Evolutionary conservation across 2,329 filamentous ascomycete species (phyloP), one percentile per base, ranked within the genome.

Genomic region (Penicillium sp.): DNA sequence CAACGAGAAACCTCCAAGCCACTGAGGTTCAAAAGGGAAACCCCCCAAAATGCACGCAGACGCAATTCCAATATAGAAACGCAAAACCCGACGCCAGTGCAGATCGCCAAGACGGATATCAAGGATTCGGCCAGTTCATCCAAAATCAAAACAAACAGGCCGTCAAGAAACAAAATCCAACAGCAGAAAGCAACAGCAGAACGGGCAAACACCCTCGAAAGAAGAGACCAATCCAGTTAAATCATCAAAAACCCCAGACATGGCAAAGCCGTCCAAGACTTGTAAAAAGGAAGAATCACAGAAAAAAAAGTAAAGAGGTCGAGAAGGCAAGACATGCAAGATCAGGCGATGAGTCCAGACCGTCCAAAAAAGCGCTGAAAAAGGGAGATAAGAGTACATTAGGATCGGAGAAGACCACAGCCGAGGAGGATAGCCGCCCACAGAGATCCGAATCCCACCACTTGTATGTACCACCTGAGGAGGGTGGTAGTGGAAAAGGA

Each of bases 61-160:
- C 63, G 59, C 58, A 66, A 60, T 64, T 63, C 59, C 62, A 64
- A 63, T 61, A 31, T 31, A 31, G 20, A 70, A 66, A 60, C 43
- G 69, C 63, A 61, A 66, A 70, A 48, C 68, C 69, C 58, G 65
- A 72, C 72, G 71, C 72, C 72, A 65, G 66, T 63, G 64, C 69
- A 69, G 28, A 64, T 73, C 69, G 70, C 71, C 71, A 65, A 72
- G 65, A 69, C 69, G 73, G 72, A 74, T 75, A 75, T 75, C 71
- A 74, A 71, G 63, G 64, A 61, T 59, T 63, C 25, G 59, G 64
- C 55, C 59, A 55, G 57, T 59, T 50, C 49, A 58, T 59, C 45
- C 58, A 61, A 63, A 63, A 20, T 48, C 45, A 51, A 35, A 50
- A 50, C 48, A 47, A 6, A 31, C 20, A 37, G 55, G 55, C 56